phyloP scores from a whole-genome alignment of 495 filamentous ascomycete species.

The Podospora conica region DNA sequence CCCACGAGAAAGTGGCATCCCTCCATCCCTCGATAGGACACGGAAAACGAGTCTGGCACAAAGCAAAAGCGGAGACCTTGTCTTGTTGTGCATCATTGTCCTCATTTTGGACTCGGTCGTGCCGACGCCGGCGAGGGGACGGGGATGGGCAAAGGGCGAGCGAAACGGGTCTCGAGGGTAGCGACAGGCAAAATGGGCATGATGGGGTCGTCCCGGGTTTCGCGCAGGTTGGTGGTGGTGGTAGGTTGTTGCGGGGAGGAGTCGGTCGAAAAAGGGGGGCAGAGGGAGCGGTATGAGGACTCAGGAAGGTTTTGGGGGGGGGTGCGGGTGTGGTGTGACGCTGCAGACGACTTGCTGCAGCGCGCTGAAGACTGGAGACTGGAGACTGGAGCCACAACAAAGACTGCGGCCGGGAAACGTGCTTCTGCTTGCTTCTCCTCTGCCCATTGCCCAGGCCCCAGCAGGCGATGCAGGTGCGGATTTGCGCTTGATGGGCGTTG shows the following conservation, averaged over 20 bases:
- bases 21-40: neutral
- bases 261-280: constrained; percentile 10
- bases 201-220: constrained; percentile 4
- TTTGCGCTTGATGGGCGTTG: neutral
- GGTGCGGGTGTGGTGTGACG: constrained; percentile 19
- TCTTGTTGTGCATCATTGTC: constrained; percentile 36
- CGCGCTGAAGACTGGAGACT: too few species aligned
- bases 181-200: constrained; percentile 1
- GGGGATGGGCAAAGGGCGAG: neutral
- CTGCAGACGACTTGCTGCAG: constrained; percentile 17
- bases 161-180: neutral
- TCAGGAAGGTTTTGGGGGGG: constrained; percentile 12
- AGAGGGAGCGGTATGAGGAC: neutral
- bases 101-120: constrained; percentile 26
- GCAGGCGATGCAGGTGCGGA: neutral
- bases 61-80: constrained; percentile 45
- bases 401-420: constrained; percentile 13
- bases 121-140: constrained; percentile 10
- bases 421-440: constrained; percentile 3
- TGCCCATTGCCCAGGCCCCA: neutral
- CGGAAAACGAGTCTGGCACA: constrained; percentile 4
- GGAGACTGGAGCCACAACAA: constrained; percentile 29
- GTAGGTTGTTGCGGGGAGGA: constrained; percentile 15
- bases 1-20: neutral
- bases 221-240: neutral